Evolutionary conservation across 2,329 filamentous ascomycete species (phyloP), one percentile per base, ranked within the genome.

Genomic region (Parafenestella ontariensis): DNA sequence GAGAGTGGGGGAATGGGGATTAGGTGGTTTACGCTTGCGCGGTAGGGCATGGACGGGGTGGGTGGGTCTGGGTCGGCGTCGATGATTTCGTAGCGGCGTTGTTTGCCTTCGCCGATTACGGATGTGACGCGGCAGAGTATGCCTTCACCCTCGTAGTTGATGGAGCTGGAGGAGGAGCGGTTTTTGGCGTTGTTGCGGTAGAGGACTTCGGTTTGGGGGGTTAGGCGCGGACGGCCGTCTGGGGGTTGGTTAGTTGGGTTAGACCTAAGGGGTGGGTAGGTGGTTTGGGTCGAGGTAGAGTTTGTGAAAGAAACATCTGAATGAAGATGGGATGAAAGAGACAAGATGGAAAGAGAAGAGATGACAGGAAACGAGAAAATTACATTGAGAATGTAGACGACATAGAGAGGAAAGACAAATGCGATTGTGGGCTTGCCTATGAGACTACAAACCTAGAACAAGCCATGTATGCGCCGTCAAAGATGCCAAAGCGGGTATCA

Each of bases 41-140:
- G 74, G 52, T 79, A 78, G 7, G 78, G 77, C 10, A 68, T 65
- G 2, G 69, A 66, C 1, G 76, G 76, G 11, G 69, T 69, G 0
- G 71, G 71, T 1, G 73, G 71, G 24, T 79, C 77, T 1, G 77
- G 76, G 49, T 83, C 81, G 10, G 77, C 74, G 59, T 83, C 81
- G 56, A 81, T 80, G 52, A 83, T 81, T 63, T 83, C 81, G 70
- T 83, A 83, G 54, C 80, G 79, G 21, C 81, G 78, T 62, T 82
- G 80, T 57, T 82, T 83, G 52, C 80, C 81, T 59, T 83, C 81
- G 53, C 81, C 81, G 23, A 82, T 82, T n/a, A 83, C 79, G 28
- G 72, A 72, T 5, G 81, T 82, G 39, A 83, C 78, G 49, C 76
- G 75, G 66, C 80, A 82, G 20, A 83, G 74, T 29, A 82, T 82